Base-by-base conservation (phyloP, 495 filamentous ascomycete genomes). In the Zalerion maritima region DNA sequence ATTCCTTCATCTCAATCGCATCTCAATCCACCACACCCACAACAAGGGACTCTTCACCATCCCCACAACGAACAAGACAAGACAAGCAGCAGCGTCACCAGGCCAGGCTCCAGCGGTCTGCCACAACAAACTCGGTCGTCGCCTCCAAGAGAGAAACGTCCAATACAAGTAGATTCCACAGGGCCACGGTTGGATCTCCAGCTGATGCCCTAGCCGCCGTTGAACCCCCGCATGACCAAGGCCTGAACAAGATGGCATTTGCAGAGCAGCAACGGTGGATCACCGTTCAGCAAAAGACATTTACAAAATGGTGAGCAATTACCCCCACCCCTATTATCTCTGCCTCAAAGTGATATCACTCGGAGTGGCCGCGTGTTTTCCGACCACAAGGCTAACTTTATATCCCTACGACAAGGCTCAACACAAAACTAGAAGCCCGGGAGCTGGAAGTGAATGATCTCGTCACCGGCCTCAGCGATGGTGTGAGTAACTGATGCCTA, bases 271-370 rank as follows among this genome's bases (percentile, higher is more conserved):
- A 87, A 65, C 76, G 76, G 58, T 96, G 87, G 87, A 75, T 96
- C 46, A 82, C 75, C 45, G 86, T 93, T 46, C 87, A 96, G 61
- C 79, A 94, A 54, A 97, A 96, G 70, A 97, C 89, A n/a, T 96
- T 96, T 53, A 92, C 85, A 12, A 96, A 96, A 75, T 96, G 89
- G 82, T 84, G 46, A 30, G 66, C 48, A 24, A 26, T 17, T 15
- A 23, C 34, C 31, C 24, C 16, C 18, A 26, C 24, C 29, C 21
- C 36, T 11, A n/a, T 1, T 7, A 11, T 26, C 25, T 10, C 21
- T 35, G 20, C 32, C 31, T 32, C 29, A 31, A 29, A 16, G 29
- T n/a, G n/a, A n/a, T n/a, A n/a, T n/a, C n/a, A n/a, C 34, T 28
- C 10, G 21, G 21, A 14, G 19, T 30, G 38, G 41, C 29, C 22